Evolutionary conservation across 2,329 filamentous ascomycete species (phyloP).

Genomic region (Coniochaeta prunicola): DNA sequence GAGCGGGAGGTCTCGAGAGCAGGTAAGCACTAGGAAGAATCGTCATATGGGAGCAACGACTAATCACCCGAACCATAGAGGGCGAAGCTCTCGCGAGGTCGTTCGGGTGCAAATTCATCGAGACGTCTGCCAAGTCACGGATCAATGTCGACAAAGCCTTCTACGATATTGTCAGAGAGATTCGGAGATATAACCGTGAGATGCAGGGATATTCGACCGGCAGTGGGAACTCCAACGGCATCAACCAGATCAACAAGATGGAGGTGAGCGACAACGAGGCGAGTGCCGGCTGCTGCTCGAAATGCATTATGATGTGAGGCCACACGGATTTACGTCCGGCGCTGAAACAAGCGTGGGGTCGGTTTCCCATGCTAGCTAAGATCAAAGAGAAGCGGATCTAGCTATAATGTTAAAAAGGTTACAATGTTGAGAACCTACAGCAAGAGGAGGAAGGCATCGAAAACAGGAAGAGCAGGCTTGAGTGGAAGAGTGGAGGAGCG

Average conservation of each 20-base stretch:
- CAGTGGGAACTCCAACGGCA: conserved; percentile 55
- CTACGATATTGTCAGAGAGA: conserved; percentile 96
- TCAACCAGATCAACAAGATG: conserved; percentile 64
- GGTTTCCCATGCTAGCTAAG: not conserved
- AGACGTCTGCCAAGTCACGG: conserved; percentile 95
- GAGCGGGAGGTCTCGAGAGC: conserved; percentile 88
- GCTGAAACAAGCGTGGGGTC: not conserved
- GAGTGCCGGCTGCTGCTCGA: conserved; percentile 73
- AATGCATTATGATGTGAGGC: conserved; percentile 82
- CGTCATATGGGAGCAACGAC: not conserved
- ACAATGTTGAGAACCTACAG: not conserved
- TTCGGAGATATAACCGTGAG: conserved; percentile 96
- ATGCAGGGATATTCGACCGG: conserved; percentile 81
- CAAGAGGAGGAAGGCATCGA: not conserved
- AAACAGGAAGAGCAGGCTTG: not conserved
- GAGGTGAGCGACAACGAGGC: conserved; percentile 65
- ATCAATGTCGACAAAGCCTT: conserved; percentile 99
- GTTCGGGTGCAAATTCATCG: conserved; percentile 97
- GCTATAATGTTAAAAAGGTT: conserved; percentile 3
- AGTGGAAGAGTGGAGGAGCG: not conserved
- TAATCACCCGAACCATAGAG: conserved; percentile 50
- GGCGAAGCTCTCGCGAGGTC: conserved; percentile 77
- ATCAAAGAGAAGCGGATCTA: conserved; percentile 1
- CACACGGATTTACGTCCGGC: not conserved
- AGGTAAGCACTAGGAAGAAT: conserved; percentile 49